Conservation (phyloP, 1,284 basidiomycete species). For the Trametes sp. region DNA sequence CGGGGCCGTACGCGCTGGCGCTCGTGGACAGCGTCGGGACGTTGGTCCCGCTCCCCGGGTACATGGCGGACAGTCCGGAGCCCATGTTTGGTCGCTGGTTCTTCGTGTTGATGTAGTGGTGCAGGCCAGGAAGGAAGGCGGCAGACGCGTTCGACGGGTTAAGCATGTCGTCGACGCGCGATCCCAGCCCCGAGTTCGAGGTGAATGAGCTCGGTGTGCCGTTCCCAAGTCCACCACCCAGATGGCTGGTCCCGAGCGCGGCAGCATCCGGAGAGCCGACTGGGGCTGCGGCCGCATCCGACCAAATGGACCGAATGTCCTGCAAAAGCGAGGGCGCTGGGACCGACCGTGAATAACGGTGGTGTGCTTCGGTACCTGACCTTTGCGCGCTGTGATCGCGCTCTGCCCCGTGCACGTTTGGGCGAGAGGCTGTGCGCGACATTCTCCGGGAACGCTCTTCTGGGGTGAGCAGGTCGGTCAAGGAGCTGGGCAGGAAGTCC, state of each 20-base stretch:
- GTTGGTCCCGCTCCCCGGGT: constrained; percentile 30
- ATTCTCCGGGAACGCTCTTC: constrained; percentile 82
- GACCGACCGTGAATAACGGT: constrained; percentile 80
- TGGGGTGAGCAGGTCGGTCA: constrained; percentile 89
- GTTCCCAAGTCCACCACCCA: constrained; percentile 46
- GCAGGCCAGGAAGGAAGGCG: constrained; percentile 75
- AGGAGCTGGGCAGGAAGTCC: constrained; percentile 85
- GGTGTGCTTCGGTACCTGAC: constrained; percentile 53
- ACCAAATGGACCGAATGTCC: constrained; percentile 80
- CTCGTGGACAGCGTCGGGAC: constrained; percentile 36
- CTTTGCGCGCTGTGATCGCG: constrained; percentile 35
- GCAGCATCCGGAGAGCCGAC: constrained; percentile 42
- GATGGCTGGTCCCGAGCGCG: constrained; percentile 24
- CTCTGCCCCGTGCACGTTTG: constrained; percentile 31
- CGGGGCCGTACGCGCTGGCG: constrained; percentile 34
- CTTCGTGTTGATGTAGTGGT: constrained; percentile 65
- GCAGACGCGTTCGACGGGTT: constrained; percentile 73
- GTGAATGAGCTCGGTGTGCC: constrained; percentile 58
- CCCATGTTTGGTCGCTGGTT: constrained; percentile 35
- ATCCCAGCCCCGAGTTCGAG: constrained; percentile 50
- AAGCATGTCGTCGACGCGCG: constrained; percentile 49
- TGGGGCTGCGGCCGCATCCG: constrained; percentile 47
- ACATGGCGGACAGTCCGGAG: constrained; percentile 37
- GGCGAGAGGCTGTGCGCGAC: constrained; percentile 64
- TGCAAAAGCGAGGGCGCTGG: constrained; percentile 76